A percentile compares a stretch with the other conserved stretches of the same genome.
Evolutionary conservation across 805 yeast genomes (phyloP).

Genomic region (Candida fluviatilis): DNA sequence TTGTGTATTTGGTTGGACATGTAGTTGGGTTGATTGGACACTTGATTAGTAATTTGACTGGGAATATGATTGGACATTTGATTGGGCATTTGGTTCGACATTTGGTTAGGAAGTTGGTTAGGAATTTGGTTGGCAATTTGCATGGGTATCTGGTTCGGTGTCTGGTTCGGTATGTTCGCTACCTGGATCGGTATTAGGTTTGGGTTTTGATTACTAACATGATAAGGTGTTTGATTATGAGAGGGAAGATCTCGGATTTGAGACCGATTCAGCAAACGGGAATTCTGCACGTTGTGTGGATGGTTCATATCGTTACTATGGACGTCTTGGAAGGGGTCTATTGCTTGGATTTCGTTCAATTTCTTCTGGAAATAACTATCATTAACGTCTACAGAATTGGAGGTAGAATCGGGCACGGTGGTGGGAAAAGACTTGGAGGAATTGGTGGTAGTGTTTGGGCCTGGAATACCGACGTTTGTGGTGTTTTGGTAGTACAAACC

Average conservation of each 20-base stretch:
- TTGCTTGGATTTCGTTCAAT: too few relatives aligned
- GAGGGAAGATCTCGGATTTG: too few relatives aligned
- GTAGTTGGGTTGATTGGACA: background rate
- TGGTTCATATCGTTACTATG: too few relatives aligned
- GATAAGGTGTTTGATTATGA: too few relatives aligned
- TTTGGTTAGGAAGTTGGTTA: background rate
- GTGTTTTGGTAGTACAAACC: too few relatives aligned
- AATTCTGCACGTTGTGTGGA: too few relatives aligned
- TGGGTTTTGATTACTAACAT: too few relatives aligned
- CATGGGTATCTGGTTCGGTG: background rate
- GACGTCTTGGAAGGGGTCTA: too few relatives aligned
- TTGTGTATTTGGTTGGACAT: too few relatives aligned
- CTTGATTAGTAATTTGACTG: background rate
- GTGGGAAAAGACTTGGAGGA: background rate
- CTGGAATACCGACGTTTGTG: background rate
- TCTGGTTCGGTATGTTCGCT: too few relatives aligned
- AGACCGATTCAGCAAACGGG: too few relatives aligned
- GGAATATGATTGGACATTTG: background rate
- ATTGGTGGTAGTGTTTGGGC: background rate
- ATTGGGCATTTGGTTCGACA: background rate
- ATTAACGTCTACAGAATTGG: background rate
- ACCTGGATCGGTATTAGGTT: too few relatives aligned
- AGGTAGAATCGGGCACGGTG: background rate
- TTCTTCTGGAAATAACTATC: background rate
- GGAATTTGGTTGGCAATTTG: background rate